Evolutionary conservation across 148 eudicot species (phyloP), one percentile per base, ranked within the genome.

Genomic region (Diospyros kaki): DNA sequence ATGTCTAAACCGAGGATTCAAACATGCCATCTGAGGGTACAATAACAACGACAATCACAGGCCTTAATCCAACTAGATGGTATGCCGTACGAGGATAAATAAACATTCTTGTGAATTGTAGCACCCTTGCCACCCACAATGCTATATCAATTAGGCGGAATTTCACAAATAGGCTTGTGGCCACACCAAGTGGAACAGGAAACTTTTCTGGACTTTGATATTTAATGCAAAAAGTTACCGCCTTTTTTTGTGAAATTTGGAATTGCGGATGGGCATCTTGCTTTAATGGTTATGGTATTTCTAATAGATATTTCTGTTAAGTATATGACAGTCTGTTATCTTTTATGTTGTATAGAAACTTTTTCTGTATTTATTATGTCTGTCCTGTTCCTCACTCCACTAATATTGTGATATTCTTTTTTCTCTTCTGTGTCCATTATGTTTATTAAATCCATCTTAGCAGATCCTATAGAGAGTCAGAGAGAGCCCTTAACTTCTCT

Each of bases 241-340:
- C 12, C 2, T 9, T 59, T 9, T 59, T 62, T 14, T 38, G 13
- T 62, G 64, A 60, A 58, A 17, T 28, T 5, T 13, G 66, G 44
- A 44, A 4, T 62, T 2, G 40, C 8, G 61, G 18, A n/a, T 69
- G 13, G 62, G 38, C 39, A 12, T 42, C 11, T 12, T 38, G 60
- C 50, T 61, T 53, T 14, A 48, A 13, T 54, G 73, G 58, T 14
- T 55, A 55, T 55, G 61, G 48, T 70, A 54, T 55, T 70, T 42
- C 62, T 42, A 1, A 7, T 1, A 3, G 43, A 42, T 40, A 40
- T 56, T 55, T 2, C 53, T 69, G 2, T 69, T 39, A 42, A 56
- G 8, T 48, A 48, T 48, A 48, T 15, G 28, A n/a, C 6, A 54
- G 14, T 41, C 14, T 44, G 9, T 12, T 17, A 14, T 69, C 44